Base-by-base conservation (phyloP, 2,329 filamentous ascomycete genomes). In the Chaetothyriales sp. region DNA sequence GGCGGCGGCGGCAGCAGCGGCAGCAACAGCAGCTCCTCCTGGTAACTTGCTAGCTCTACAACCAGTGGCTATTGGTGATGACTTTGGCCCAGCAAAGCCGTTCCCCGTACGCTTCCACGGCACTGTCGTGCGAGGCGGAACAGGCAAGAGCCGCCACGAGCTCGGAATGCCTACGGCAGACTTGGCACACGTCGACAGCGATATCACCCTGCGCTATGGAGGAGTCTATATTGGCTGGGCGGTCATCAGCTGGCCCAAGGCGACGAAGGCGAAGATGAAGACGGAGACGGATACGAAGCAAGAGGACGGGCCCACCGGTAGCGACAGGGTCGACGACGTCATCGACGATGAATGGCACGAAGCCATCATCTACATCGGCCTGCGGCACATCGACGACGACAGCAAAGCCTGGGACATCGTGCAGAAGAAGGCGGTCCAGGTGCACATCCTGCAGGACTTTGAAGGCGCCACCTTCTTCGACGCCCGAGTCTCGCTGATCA, bases 181-280 rank as follows among this genome's bases (percentile, higher is more conserved):
- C 53, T 64, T 85, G 1, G 59, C 60, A 0, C 72, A 70, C 8
- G 68, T 83, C 0, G 69, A 77, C 0, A 74, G 76, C 22, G 70
- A 77, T 33, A 63, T 83, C 43, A 68, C 72, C 19, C 66, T 76
- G 55, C 73, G 76, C 2, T 69, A 85, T 48, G 67, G 70, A 10
- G 83, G 82, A 0, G 73, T 82, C 5, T 86, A 82, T 60, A 79
- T 82, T 43, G 81, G 79, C 2, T 86, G 82, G 82, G 76, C 74
- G 0, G 66, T 73, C 0, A 59, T 79, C 1, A 48, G 22, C 19
- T 55, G 72, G 1, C 66, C 69, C 0, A 62, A 63, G 0, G 64
- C 67, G 19, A 44, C 50, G 2, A 15, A 10, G 19, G 43, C 50
- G 10, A 15, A 9, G 10, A 40, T 15, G 33, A 15, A 9, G 4